Base-by-base conservation (phyloP, 78 protist species). In the Dictyostelium citrinum region DNA sequence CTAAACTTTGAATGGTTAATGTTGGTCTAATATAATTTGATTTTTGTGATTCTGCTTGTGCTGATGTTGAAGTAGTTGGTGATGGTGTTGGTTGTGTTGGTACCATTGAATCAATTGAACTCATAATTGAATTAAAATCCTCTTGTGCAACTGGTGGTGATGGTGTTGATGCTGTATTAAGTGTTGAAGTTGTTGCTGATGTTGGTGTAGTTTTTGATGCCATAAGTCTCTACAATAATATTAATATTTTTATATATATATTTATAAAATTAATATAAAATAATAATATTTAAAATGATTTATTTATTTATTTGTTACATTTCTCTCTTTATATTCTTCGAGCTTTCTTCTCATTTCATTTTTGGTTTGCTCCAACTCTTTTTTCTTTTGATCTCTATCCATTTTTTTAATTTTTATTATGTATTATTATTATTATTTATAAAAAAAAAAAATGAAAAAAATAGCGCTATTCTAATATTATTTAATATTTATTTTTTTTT, bases 381-480 rank as follows among this genome's bases (percentile, higher is more conserved):
- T 80, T 60, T 91, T 83, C 31, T 90, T 91, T 45, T 74, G 84
- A 61, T 90, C 82, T 33, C 76, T 51, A 81, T 90, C 90, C 90
- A 81, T 39, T 45, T 77, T 76, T 27, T 39, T 7, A 39, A 39
- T 39, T 39, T 39, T 39, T 39, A 39, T 0, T 39, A 39, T 39
- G 5, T 37, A 24, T 46, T 20, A n/a, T 24, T 45, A 3, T 24
- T 37, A 4, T n/a, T 77, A 11, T n/a, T 29, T 29, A 29, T 10
- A 64, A 10, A 17, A 76, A 41, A 43, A 41, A 24, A 24, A 75
- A 31, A 75, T 37, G 43, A 41, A 31, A 75, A 41, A 75, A 75
- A 9, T 2, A 11, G 7, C 4, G 33, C 14, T 31, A 33, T 29
- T 16, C 20, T 1, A 24, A 1, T 67, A 10, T 67, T 70, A 33